phyloP scores from a whole-genome alignment of 2,329 filamentous ascomycete species.

The Fusarium sp. region DNA sequence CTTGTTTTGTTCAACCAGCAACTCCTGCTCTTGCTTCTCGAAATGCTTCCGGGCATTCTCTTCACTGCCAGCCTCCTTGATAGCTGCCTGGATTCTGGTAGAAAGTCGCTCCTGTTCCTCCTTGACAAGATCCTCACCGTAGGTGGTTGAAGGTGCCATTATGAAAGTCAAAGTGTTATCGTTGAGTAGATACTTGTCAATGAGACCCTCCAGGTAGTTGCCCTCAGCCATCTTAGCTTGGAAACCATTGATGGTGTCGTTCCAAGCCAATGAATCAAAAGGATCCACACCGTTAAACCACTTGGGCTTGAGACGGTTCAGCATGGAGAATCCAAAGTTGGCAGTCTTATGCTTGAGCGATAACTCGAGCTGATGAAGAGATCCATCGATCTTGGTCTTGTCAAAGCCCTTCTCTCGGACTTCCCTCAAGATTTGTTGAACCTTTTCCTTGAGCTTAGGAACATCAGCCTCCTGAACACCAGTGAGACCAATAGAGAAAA shows the following conservation, averaged over 20 bases:
- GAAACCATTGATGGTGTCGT: conserved; percentile 85
- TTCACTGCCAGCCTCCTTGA: conserved; percentile 73
- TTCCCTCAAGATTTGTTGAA: conserved; percentile 77
- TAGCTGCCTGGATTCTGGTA: conserved; percentile 75
- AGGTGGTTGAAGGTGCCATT: conserved; percentile 86
- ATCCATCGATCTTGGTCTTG: conserved; percentile 88
- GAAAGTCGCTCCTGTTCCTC: conserved; percentile 83
- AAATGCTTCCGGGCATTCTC: conserved; percentile 77
- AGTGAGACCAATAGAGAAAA: conserved; percentile 90
- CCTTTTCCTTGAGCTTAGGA: conserved; percentile 75
- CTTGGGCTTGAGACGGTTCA: conserved; percentile 86
- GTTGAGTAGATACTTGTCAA: conserved; percentile 91
- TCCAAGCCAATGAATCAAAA: conserved; percentile 91
- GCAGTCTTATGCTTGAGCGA: conserved; percentile 95
- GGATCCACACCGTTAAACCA: conserved; percentile 98
- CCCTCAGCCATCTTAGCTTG: conserved; percentile 78
- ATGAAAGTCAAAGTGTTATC: conserved; percentile 90
- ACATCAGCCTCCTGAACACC: conserved; percentile 88
- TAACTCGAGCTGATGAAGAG: conserved; percentile 94
- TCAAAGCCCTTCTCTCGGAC: conserved; percentile 83
- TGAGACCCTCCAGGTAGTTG: conserved; percentile 81
- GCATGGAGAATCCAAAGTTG: conserved; percentile 89
- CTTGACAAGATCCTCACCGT: conserved; percentile 74
- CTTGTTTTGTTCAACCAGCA: conserved; percentile 84
- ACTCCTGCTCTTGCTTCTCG: conserved; percentile 78